A percentile compares a stretch with the other conserved stretches of the same genome.
Evolutionary conservation across 1,284 basidiomycete species (phyloP).

Genomic region (Clitocybe nebularis): DNA sequence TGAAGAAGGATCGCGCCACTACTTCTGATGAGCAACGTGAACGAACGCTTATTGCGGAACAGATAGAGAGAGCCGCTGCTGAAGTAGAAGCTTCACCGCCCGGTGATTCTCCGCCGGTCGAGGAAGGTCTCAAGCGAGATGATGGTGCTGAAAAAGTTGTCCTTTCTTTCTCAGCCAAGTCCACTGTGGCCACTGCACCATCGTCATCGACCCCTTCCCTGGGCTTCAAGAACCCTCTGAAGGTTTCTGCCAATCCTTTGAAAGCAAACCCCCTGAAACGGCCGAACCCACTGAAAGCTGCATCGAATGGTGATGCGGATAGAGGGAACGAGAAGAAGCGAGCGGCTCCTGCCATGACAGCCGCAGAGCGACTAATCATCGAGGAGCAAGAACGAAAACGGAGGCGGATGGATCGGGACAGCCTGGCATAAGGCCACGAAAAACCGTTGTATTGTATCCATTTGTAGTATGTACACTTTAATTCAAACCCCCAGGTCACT

Average conservation of each 20-base stretch:
- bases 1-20: constrained; percentile 91
- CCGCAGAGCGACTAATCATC: constrained; percentile 79
- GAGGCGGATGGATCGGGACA: constrained; percentile 62
- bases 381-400: constrained; percentile 87
- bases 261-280: constrained; percentile 63
- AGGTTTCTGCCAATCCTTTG: constrained; percentile 37
- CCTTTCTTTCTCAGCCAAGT: constrained; percentile 61
- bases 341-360: constrained; percentile 61
- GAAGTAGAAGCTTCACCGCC: constrained; percentile 34
- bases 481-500: background rate
- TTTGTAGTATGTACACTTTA: background rate
- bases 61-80: constrained; percentile 81
- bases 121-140: constrained; percentile 68
- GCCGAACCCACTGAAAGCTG: constrained; percentile 71
- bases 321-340: constrained; percentile 48
- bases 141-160: constrained; percentile 73
- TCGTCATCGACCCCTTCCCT: constrained; percentile 35
- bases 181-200: constrained; percentile 29
- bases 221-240: constrained; percentile 63
- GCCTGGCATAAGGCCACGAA: constrained; percentile 10
- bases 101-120: constrained; percentile 38
- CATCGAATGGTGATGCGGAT: constrained; percentile 26
- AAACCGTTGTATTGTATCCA: background rate
- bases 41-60: constrained; percentile 85
- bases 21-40: constrained; percentile 95